These are phyloP conservation scores for Peronospora belbahrii DNA, from an alignment of 352 stramenopile species.

Conservation along the genomic window DNA sequence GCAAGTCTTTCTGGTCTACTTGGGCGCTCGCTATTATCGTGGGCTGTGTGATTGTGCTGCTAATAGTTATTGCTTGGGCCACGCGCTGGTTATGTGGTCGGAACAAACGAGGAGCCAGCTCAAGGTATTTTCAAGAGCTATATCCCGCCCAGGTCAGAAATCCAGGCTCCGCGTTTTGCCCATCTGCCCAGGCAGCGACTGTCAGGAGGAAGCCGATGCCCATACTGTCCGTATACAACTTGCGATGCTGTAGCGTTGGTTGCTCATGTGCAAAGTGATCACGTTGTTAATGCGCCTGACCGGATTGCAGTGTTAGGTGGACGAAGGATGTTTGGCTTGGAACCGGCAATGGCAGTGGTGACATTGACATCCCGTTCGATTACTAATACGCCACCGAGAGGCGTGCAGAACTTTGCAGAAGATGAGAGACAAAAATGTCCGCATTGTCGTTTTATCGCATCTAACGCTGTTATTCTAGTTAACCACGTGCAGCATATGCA, in stretches of 20 bases:
- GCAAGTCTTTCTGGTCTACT: slow-evolving; percentile 42
- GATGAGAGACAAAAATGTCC: slow-evolving; percentile 49
- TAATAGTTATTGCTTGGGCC: slow-evolving; percentile 34
- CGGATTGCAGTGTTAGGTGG: slow-evolving; percentile 20
- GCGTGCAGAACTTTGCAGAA: neutral
- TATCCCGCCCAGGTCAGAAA: slow-evolving; percentile 13
- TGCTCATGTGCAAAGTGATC: slow-evolving; percentile 54
- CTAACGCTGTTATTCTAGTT: slow-evolving; percentile 58
- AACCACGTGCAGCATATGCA: slow-evolving; percentile 76
- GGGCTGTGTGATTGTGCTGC: slow-evolving; percentile 37
- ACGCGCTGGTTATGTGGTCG: slow-evolving; percentile 30
- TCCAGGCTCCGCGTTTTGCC: slow-evolving; percentile 7
- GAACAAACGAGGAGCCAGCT: slow-evolving; percentile 7
- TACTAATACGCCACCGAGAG: slow-evolving; percentile 5
- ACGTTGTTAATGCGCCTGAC: slow-evolving; percentile 4
- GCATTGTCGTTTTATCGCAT: slow-evolving; percentile 46
- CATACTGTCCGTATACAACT: slow-evolving; percentile 50
- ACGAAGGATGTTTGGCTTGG: slow-evolving; percentile 21
- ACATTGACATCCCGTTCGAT: slow-evolving; percentile 7
- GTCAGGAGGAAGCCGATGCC: slow-evolving; percentile 31
- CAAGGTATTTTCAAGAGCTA: slow-evolving; percentile 3
- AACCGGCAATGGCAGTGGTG: slow-evolving; percentile 16
- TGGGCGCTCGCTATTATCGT: slow-evolving; percentile 48
- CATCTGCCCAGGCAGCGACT: slow-evolving; percentile 8
- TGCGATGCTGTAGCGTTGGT: slow-evolving; percentile 53